Evolutionary conservation across 495 filamentous ascomycete genomes (phyloP).

Genomic region (Penicillium bovifimosum): DNA sequence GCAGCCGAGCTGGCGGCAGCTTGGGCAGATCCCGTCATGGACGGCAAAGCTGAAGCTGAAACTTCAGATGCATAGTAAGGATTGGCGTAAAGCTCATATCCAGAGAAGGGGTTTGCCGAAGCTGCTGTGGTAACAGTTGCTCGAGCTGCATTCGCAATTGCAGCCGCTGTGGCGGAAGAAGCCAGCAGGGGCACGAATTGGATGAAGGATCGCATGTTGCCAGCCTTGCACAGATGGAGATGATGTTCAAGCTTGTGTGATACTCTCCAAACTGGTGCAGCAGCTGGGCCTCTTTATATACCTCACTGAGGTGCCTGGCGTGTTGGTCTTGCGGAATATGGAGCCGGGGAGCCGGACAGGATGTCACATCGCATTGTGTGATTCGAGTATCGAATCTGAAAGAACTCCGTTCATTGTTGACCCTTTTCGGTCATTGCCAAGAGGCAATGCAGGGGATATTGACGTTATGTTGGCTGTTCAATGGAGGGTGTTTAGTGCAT

Average conservation of each 20-base stretch:
- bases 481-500: no score
- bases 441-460: neutral
- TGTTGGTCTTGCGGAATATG: neutral
- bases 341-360: neutral
- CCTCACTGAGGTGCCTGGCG: neutral
- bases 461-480: neutral
- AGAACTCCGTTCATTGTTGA: neutral
- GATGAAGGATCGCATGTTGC: conserved; percentile 12
- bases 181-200: conserved; percentile 7
- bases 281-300: conserved; percentile 1
- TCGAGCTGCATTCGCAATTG: conserved; percentile 10
- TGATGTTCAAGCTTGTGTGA: neutral
- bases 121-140: conserved; percentile 25
- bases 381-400: neutral
- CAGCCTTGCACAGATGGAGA: neutral
- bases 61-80: conserved; percentile 55
- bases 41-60: conserved; percentile 45
- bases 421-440: neutral
- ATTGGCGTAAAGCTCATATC: conserved; percentile 52
- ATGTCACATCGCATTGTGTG: neutral
- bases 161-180: conserved; percentile 9
- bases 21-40: conserved; percentile 34
- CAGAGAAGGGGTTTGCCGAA: conserved; percentile 48
- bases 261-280: neutral
- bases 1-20: conserved; percentile 48